Base-by-base conservation (phyloP, 495 filamentous ascomycete genomes). In the Penicillium nucicola region DNA sequence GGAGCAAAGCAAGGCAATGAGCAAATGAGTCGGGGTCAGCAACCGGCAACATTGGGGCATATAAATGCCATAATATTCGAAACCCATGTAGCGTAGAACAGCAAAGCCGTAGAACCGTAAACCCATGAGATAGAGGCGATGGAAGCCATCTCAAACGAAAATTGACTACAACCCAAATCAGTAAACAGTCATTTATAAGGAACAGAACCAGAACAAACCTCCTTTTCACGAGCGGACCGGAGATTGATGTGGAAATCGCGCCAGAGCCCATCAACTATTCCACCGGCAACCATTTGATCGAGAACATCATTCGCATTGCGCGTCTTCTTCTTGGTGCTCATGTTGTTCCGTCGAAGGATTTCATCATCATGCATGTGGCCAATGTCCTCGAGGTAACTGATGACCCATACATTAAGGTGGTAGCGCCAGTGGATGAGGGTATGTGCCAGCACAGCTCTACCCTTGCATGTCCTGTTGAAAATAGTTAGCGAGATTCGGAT, bases 361-460 rank as follows among this genome's bases (percentile, higher is more conserved):
- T 81, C 76, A 3, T 77, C 62, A 6, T 79, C 66, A 0, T 64
- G 62, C 28, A 79, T 63, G 48, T 83, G 75, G 10, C 85, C 85
- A 41, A 79, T 69, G 11, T 58, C 57, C 5, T 69, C 60, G 4
- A 93, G 78, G 44, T 79, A 80, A 13, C 81, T 72, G 12, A 86
- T 72, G 3, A 90, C 84, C 77, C 76, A 86, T 52, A 86, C 75
- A 52, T 88, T 85, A 35, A 92, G 81, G 25, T 82, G 79, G 57
- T 79, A 79, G 35, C 86, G 84, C 89, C 89, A 93, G 65, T 93
- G 89, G 1, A 77, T 75, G 2, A 92, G 72, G 0, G 74, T 77
- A 56, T 92, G 89, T 0, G 85, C 85, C 13, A 82, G 82, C 46
- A 77, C 69, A 6, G 89, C 86, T 60, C 89, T 90, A 39, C 58